Conservation (phyloP, 2,329 filamentous ascomycete genomes). For the Tolypocladium endophyticum region DNA sequence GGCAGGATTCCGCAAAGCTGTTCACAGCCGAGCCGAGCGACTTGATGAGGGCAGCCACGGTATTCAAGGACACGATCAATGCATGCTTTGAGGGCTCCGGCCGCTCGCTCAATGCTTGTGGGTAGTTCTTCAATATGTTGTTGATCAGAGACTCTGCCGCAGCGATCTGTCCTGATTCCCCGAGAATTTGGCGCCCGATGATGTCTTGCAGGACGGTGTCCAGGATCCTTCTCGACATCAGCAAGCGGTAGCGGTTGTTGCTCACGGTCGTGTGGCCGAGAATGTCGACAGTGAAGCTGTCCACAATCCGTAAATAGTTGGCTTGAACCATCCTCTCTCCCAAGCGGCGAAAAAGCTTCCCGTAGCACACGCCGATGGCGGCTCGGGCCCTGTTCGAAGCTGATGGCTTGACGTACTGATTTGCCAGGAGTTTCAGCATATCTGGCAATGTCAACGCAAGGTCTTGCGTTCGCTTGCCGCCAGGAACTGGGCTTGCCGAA, state of each 20-base stretch:
- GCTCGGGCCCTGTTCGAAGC: conserved; percentile 74
- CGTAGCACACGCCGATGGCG: conserved; percentile 79
- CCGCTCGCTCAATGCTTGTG: conserved; percentile 76
- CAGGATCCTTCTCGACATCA: conserved; percentile 77
- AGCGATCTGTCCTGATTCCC: conserved; percentile 78
- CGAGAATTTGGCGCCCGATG: conserved; percentile 69
- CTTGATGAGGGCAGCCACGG: conserved; percentile 66
- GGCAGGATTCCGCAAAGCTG: conserved; percentile 67
- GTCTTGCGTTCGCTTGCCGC: conserved; percentile 58
- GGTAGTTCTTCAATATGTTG: conserved; percentile 86
- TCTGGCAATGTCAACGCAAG: conserved; percentile 67
- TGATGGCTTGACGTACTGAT: conserved; percentile 67
- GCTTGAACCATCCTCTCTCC: conserved; percentile 75
- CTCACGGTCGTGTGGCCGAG: conserved; percentile 65
- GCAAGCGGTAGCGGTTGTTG: conserved; percentile 77
- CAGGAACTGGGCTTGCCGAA: conserved; percentile 62
- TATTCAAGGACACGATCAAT: conserved; percentile 67
- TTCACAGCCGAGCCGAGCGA: conserved; percentile 75
- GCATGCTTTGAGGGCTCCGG: conserved; percentile 83
- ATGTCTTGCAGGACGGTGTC: conserved; percentile 76
- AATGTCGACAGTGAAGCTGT: conserved; percentile 70
- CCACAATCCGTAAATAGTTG: conserved; percentile 71
- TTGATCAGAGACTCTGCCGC: conserved; percentile 77
- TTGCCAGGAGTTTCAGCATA: conserved; percentile 67
- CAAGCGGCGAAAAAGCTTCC: conserved; percentile 65